A percentile compares a stretch with the other conserved stretches of the same genome.
Evolutionary conservation across 2,329 filamentous ascomycete species (phyloP).

Genomic region (Penicillium sp.): DNA sequence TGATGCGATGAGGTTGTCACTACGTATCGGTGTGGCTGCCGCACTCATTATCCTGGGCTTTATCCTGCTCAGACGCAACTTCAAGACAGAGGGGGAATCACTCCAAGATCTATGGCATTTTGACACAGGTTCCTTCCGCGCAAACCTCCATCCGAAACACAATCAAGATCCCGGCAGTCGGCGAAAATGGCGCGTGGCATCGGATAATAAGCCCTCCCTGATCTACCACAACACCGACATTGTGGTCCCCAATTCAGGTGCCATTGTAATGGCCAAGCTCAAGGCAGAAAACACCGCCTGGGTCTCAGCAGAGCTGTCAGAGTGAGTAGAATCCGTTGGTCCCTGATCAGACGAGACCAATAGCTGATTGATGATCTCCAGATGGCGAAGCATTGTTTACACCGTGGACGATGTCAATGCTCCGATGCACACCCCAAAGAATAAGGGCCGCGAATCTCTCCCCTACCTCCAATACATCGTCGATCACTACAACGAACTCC

Average conservation of each 20-base stretch:
- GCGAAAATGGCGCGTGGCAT: slow-evolving; percentile 23
- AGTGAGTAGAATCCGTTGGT: slow-evolving; percentile 31
- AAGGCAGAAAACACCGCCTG: slow-evolving; percentile 46
- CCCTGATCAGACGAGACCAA: not conserved
- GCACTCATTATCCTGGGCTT: slow-evolving; percentile 32
- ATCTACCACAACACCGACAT: slow-evolving; percentile 30
- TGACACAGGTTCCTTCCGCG: slow-evolving; percentile 21
- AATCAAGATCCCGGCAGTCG: slow-evolving; percentile 5
- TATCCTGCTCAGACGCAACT: slow-evolving; percentile 28
- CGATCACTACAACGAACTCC: slow-evolving; percentile 47
- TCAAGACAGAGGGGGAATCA: slow-evolving; percentile 18
- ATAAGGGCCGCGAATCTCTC: slow-evolving; percentile 46
- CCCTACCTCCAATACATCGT: slow-evolving; percentile 48
- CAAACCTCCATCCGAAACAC: slow-evolving; percentile 10
- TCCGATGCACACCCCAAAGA: slow-evolving; percentile 33
- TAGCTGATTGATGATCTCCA: slow-evolving; percentile 13
- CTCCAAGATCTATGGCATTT: slow-evolving; percentile 30
- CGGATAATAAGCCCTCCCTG: slow-evolving; percentile 14
- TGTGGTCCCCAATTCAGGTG: slow-evolving; percentile 37
- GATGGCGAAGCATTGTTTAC: slow-evolving; percentile 48
- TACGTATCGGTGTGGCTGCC: slow-evolving; percentile 30
- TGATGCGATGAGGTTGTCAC: slow-evolving; percentile 27
- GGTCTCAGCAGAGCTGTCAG: slow-evolving; percentile 43
- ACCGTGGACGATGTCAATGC: slow-evolving; percentile 38
- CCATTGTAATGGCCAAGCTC: slow-evolving; percentile 45